Base-by-base conservation (phyloP, 139 green algal genomes). In the Astrephomene gubernaculifera region DNA sequence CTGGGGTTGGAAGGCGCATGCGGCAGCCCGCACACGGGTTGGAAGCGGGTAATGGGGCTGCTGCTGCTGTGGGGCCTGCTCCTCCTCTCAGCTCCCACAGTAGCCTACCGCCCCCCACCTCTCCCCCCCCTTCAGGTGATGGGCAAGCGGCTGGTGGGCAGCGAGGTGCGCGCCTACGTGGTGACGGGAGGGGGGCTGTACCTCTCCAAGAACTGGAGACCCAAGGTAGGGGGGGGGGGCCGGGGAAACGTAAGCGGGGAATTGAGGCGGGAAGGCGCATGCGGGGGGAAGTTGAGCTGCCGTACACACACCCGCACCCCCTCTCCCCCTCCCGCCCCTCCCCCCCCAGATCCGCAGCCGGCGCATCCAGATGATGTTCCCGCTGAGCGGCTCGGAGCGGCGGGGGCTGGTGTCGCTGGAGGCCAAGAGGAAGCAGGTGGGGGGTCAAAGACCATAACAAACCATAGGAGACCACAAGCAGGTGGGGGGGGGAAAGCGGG, bases 301-400 rank as follows among this genome's bases (percentile, higher is more conserved):
- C n/a, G n/a, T n/a, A n/a, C n/a, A n/a, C 60, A 17, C 38, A 19
- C 24, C 2, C 22, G 1, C 35, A 5, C 57, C 29, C 33, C 38
- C 24, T 0, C 17, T n/a, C 29, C 41, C 21, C 41, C n/a, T 29
- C 22, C 29, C 60, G 60, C 31, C 25, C 49, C 36, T 22, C 9
- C 41, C 25, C 44, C 85, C 91, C 0, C 79, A 87, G 70, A 39
- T 94, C 27, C 83, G 90, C 4, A 86, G 88, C 27, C 85, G 90
- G 41, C 89, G 95, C 35, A 67, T 97, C 17, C 89, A 95, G 54
- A 97, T 97, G 94, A 94, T 96, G 24, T 97, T 96, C 78, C 92
- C 92, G 0, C 65, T 96, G 10, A 69, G 39, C 2, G 95, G 95
- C 60, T 71, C 90, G 4, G 93, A 97, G n/a, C 87, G 91, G 10